Base-by-base conservation (phyloP, 768 basidiomycete species). In the Inosperma sp. region DNA sequence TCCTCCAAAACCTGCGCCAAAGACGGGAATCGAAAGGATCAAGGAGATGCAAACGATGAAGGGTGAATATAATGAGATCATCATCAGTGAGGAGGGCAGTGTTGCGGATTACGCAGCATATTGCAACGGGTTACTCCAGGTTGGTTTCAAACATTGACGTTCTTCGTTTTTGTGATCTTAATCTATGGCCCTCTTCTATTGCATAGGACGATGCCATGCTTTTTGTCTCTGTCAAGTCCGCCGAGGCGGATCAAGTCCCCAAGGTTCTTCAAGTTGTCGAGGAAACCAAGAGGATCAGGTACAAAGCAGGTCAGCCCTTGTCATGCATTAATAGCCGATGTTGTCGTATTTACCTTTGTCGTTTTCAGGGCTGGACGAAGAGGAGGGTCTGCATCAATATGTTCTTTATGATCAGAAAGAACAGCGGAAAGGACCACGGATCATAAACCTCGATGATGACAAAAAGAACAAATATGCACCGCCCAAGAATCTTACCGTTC, bases 231-330 rank as follows among this genome's bases (percentile, higher is more conserved):
- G 68, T 93, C 22, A 78, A 82, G 22, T 86, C 88, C 6, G 75
- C 77, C 23, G 76, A 79, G 14, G 67, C 80, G 1, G 71, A 74
- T 3, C 72, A 86, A 40, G 90, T 91, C 3, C 77, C 86, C 3
- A 91, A 88, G 59, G 89, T 91, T 1, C 72, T 92, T 27, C 81
- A 82, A 48, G 82, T 91, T 3, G 88, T 89, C 0, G 86, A 91
- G 58, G 80, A 88, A 61, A 82, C 81, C 0, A 92, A 87, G 61
- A 79, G 88, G n/a, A 72, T 84, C 46, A 75, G 84, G 33, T 72
- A 91, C 59, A 90, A 87, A 72, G 78, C 82, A 39, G 86, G 87
- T 84, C 49, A 23, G 74, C 56, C 19, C 7, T 10, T 33, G 9
- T 37, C 4, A 25, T 21, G 12, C 22, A 21, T 26, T 23, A 54